These are phyloP conservation scores for Didymella glomerata DNA, from an alignment of 2,329 filamentous ascomycete species.

Conservation along the genomic window DNA sequence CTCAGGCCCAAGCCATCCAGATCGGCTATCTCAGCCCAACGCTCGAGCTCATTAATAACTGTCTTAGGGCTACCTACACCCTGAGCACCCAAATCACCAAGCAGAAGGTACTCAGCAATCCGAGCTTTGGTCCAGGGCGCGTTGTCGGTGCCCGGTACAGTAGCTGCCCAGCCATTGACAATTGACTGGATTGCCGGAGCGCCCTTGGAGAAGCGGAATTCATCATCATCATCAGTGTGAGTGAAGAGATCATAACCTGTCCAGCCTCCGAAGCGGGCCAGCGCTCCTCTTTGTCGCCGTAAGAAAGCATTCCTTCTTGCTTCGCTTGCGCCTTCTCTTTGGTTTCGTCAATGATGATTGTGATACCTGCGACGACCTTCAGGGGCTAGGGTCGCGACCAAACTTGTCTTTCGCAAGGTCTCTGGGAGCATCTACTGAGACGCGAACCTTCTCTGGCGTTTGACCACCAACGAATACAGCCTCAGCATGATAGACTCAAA, in stretches of 20 bases:
- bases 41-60: slow-evolving; percentile 3
- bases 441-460: background rate
- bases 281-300: slow-evolving; percentile 63
- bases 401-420: slow-evolving; percentile 22
- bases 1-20: slow-evolving; percentile 1
- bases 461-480: background rate
- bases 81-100: slow-evolving; percentile 69
- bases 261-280: slow-evolving; percentile 76
- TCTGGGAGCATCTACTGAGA: background rate
- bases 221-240: slow-evolving; percentile 48
- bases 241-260: slow-evolving; percentile 68
- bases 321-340: slow-evolving; percentile 71
- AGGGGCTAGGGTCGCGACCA: too few relatives aligned
- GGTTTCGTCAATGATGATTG: slow-evolving; percentile 49
- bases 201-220: background rate
- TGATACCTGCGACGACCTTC: too few relatives aligned
- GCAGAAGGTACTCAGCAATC: slow-evolving; percentile 69
- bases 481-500: background rate
- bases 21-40: slow-evolving; percentile 2
- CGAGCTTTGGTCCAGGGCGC: slow-evolving; percentile 74
- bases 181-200: slow-evolving; percentile 18
- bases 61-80: background rate
- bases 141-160: slow-evolving; percentile 44
- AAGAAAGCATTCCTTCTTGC: slow-evolving; percentile 61
- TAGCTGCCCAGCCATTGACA: slow-evolving; percentile 19